Base-by-base conservation (phyloP, 2,329 filamentous ascomycete species). In the Phyllosticta citriasiana region DNA sequence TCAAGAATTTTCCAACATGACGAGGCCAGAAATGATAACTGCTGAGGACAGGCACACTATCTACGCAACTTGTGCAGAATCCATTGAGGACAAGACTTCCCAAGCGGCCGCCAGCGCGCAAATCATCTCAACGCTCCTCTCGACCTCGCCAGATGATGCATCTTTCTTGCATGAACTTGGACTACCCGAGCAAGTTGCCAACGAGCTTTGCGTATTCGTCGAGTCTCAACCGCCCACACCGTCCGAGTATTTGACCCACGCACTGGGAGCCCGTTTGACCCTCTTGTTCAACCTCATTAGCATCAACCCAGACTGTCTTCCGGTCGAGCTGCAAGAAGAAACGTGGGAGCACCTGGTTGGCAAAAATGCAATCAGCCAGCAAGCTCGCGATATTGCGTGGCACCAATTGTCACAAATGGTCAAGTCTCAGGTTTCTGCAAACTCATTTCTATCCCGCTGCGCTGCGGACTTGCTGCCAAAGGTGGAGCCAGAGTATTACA, bases 291-390 rank as follows among this genome's bases (percentile, higher is more conserved):
- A 74, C 53, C 79, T 91, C 47, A 81, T 93, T 35, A 74, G 77
- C 35, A 76, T 84, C 57, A 82, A 84, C n/a, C 81, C 87, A 1
- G 76, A 80, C 8, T 82, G 83, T 0, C 81, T 96, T 55, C 81
- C 83, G 0, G 68, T 78, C 2, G 82, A 87, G 1, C 77, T 89
- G 3, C 85, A 87, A 16, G 76, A 78, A 52, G 78, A 77, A 12
- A 79, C 96, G 1, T 96, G 90, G 89, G 79, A 87, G 61, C 77
- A 87, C 50, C 78, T 94, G 26, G 84, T 96, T 55, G 88, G 90
- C 12, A 77, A 80, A 4, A 74, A 79, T 50, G 84, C 85, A 3
- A 74, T 84, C 3, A 83, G 81, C 25, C 74, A 79, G 3, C 79
- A 82, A 8, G 85, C 89, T 63, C 81, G 88, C 60, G 81, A 83